Evolutionary conservation across 2,329 filamentous ascomycete genomes (phyloP), one percentile per base, ranked within the genome.

Genomic region (Alternaria panax): DNA sequence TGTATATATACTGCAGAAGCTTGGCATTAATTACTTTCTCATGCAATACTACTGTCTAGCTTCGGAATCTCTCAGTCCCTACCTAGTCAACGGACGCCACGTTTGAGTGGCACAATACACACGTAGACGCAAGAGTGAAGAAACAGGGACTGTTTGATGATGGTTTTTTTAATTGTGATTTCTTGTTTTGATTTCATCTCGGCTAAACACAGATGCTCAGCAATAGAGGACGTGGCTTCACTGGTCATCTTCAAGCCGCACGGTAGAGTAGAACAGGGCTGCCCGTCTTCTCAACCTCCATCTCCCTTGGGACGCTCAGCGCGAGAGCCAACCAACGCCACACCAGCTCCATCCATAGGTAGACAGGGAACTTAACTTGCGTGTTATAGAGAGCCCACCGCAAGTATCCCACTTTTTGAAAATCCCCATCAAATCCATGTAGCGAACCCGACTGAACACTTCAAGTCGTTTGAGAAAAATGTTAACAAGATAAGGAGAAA

Each of bases 361-460:
- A 45, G 22, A 54, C 20, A 20, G 30, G 43, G 30, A 51, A 40
- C 32, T 14, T 36, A 38, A 16, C 24, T 51, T 40, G 48, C 22
- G 34, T 51, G 34, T 42, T 42, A 41, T 22, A 30, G 28, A 48
- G 22, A 55, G 30, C 41, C 28, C 24, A 34, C 27, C 38, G 52
- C 7, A 34, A 27, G 25, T 47, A 54, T 43, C 28, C 45, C 47
- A 34, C 48, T 57, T 62, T 59, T 47, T 36, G 14, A 34, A 51
- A 55, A 51, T 25, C 30, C 28, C 45, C 28, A 55, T 41, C 22
- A 57, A 54, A 41, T 45, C n/a, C 14, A 54, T 27, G 24, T 48
- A 32, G 24, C n/a, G 45, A 50, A 27, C 14, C 41, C 60, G 62
- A 65, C 62, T 45, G 62, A 65, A 65, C 62, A 59, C 62, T 65